phyloP scores from a whole-genome alignment of 2,329 filamentous ascomycete genomes.

The Calonectria honghensis region DNA sequence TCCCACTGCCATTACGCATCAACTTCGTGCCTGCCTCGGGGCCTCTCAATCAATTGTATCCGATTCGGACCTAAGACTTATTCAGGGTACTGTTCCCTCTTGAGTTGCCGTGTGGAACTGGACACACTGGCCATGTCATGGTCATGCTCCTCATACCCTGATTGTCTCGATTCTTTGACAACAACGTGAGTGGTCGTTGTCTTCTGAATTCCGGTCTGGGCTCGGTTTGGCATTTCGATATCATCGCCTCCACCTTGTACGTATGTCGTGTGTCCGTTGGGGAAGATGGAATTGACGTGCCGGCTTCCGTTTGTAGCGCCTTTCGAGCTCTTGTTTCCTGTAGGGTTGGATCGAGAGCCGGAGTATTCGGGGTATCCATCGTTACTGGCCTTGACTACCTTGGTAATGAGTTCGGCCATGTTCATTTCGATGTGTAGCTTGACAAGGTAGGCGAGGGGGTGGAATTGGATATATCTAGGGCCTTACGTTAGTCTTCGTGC shows the following conservation, averaged over 20 bases:
- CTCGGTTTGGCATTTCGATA: constrained; percentile 46
- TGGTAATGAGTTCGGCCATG: constrained; percentile 71
- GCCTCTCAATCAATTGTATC: not conserved
- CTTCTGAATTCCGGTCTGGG: constrained; percentile 50
- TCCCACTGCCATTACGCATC: constrained; percentile 25
- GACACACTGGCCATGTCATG: constrained; percentile 48
- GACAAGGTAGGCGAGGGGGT: constrained; percentile 71
- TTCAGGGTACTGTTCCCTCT: constrained; percentile 49
- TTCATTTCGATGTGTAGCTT: constrained; percentile 73
- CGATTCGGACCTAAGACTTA: constrained; percentile 20
- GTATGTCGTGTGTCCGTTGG: constrained; percentile 49
- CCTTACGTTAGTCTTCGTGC: constrained; percentile 23
- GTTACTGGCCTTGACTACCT: constrained; percentile 57
- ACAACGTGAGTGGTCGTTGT: constrained; percentile 52
- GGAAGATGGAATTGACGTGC: constrained; percentile 48
- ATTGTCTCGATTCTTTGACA: constrained; percentile 46
- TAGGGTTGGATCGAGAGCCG: constrained; percentile 45
- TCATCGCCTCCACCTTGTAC: constrained; percentile 50
- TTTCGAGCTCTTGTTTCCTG: constrained; percentile 44
- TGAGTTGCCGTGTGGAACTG: constrained; percentile 48
- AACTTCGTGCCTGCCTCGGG: not conserved
- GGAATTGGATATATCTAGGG: constrained; percentile 66
- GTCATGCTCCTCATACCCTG: constrained; percentile 47
- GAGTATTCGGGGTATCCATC: constrained; percentile 51
- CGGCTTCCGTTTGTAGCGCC: constrained; percentile 31